phyloP scores from a whole-genome alignment of 2,329 filamentous ascomycete species.

The Dissoconium aciculare region DNA sequence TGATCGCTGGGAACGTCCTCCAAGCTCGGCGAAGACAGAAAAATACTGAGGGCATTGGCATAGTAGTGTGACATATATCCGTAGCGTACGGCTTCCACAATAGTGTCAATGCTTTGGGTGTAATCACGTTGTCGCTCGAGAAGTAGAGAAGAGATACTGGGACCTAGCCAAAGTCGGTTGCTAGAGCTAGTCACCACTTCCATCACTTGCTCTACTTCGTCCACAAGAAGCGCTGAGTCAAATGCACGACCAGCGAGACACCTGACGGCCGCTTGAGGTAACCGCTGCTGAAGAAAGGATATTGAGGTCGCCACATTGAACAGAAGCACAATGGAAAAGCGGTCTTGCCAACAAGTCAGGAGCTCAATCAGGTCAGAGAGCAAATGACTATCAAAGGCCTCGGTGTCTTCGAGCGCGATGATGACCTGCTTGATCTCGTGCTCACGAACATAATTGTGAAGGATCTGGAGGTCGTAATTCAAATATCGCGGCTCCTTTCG shows the following conservation, averaged over 20 bases:
- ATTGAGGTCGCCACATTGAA: slow-evolving; percentile 73
- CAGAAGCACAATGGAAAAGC: slow-evolving; percentile 61
- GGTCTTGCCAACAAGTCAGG: slow-evolving; percentile 55
- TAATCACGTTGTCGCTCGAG: slow-evolving; percentile 63
- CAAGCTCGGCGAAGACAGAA: slow-evolving; percentile 32
- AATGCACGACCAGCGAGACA: slow-evolving; percentile 58
- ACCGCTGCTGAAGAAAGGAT: slow-evolving; percentile 60
- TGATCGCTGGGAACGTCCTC: slow-evolving; percentile 42
- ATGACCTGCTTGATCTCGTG: slow-evolving; percentile 46
- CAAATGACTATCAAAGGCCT: slow-evolving; percentile 61
- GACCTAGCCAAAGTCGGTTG: slow-evolving; percentile 46
- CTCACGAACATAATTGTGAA: slow-evolving; percentile 45
- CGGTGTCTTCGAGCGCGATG: slow-evolving; percentile 65
- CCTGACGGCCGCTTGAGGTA: slow-evolving; percentile 53
- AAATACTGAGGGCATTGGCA: slow-evolving; percentile 56
- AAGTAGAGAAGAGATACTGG: slow-evolving; percentile 46
- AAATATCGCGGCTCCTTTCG: slow-evolving; percentile 40
- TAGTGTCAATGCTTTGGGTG: slow-evolving; percentile 58
- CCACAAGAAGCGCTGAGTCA: slow-evolving; percentile 57
- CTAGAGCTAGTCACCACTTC: slow-evolving; percentile 46
- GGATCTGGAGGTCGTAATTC: slow-evolving; percentile 63
- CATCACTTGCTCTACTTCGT: slow-evolving; percentile 60
- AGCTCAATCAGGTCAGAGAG: slow-evolving; percentile 56
- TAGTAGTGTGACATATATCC: slow-evolving; percentile 79
- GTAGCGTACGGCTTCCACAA: slow-evolving; percentile 50